A percentile compares a stretch with the other conserved stretches of the same genome.
phyloP scores from a whole-genome alignment of 148 eudicot species.

The Cornus florida region DNA sequence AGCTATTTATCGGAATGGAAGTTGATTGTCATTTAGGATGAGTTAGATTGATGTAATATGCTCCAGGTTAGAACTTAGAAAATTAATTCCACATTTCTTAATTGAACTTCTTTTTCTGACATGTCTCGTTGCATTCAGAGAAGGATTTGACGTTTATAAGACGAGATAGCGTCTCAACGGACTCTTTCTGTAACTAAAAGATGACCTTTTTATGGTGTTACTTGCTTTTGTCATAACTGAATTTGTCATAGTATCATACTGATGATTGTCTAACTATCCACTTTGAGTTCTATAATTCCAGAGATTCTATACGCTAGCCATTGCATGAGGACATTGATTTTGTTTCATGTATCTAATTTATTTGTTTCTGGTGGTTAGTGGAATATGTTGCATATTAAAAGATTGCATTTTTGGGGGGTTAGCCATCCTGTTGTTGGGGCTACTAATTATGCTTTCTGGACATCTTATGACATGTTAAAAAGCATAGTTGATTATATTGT shows the following conservation, averaged over 20 bases:
- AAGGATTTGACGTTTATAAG: background rate
- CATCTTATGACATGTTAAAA: background rate
- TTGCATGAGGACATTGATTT: background rate
- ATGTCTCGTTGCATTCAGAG: too few relatives aligned
- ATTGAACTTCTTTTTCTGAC: too few relatives aligned
- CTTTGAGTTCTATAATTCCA: too few relatives aligned
- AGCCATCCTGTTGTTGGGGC: background rate
- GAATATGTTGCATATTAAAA: too few relatives aligned
- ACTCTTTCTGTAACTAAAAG: background rate
- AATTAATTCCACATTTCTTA: background rate
- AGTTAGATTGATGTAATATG: too few relatives aligned
- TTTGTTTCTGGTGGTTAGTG: too few relatives aligned
- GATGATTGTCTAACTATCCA: too few relatives aligned
- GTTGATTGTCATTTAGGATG: background rate
- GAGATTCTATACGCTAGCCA: background rate
- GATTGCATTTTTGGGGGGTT: background rate
- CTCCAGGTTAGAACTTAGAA: background rate
- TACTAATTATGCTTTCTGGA: background rate
- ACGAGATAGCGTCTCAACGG: background rate
- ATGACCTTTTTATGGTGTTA: background rate
- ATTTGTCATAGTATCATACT: background rate
- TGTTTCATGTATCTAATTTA: too few relatives aligned
- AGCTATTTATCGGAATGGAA: background rate
- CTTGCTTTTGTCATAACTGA: background rate
- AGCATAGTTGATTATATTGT: conserved; percentile 8